Evolutionary conservation across 2,329 filamentous ascomycete genomes (phyloP), one percentile per base, ranked within the genome.

Genomic region (Diplocarpon rosae): DNA sequence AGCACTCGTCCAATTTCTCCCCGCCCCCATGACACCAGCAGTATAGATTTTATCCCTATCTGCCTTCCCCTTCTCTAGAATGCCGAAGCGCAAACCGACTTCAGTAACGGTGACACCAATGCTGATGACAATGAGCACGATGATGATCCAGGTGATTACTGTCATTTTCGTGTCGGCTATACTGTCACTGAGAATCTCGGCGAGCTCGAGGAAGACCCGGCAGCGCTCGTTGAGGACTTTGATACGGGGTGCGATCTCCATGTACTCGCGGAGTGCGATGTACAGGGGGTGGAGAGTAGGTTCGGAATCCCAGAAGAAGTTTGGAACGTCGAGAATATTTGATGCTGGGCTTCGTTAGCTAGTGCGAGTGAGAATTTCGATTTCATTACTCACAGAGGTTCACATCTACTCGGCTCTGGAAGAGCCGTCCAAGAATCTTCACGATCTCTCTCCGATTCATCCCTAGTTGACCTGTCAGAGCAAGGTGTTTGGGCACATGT

Each of bases 301-400:
- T 62, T 98, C 92, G 10, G 85, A 85, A 63, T 96, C 89, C 92
- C 92, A 98, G 73, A 96, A 94, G 73, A 95, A 95, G 62, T 90
- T 93, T 49, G 90, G 90, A 1, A 93, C 87, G 63, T 95, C 89
- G 46, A 95, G 82, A 63, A 95, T 90, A 61, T 96, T 96, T 15
- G 85, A 94, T 48, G 88, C 87, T 93, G 30, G 48, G 14, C 6
- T 11, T 29, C 44, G 52, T 57, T 53, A 55, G 48, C 55, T 47
- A 36, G 14, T 42, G 35, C 6, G 32, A 5, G 34, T 35, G 46
- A n/a, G 34, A 37, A 24, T 14, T 31, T 34, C 0, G 14, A 11
- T 28, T 13, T 2, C 37, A 39, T 16, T 27, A 70, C 85, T 72
- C 78, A 94, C 89, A 96, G 16, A 98, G 76, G 64, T 98, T 98